Base-by-base conservation (phyloP, 768 basidiomycete genomes). In the Clitopilus hobsonii region DNA sequence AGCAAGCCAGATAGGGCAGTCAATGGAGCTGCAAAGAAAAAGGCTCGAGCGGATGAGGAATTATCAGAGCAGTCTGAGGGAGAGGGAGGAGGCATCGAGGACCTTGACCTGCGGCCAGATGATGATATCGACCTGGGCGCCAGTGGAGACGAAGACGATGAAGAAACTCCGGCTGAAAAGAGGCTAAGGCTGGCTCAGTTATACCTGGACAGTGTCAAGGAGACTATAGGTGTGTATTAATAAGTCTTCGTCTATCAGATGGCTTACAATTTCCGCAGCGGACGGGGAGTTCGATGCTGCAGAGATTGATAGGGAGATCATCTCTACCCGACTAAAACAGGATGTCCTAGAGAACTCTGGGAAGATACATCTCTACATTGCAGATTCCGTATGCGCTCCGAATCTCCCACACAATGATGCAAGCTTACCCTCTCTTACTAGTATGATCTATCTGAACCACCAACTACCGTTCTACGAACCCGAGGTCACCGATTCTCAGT, bases 211-310 rank as follows among this genome's bases (percentile, higher is more conserved):
- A 86, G 79, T 58, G 85, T 98, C 13, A 91, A 91, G 68, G 83
- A 87, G 56, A 83, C 80, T 30, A 69, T 95, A 25, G 79, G 87
- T 83, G 22, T 18, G 16, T n/a, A 3, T 11, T 11, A 14, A 36
- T 36, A 11, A 11, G n/a, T n/a, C n/a, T n/a, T n/a, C n/a, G n/a
- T n/a, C n/a, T n/a, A 36, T 36, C 32, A 11, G 3, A 11, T 45
- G 41, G 22, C 53, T 49, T 24, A n/a, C 3, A 24, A 51, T 10
- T 18, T 51, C 24, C 50, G 22, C 57, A 83, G 92, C 86, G 56
- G 94, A 94, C 23, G 91, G 89, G 28, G 94, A 94, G 58, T 94
- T 86, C 59, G 96, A 99, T 67, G 97, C 97, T 4, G 94, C 91
- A 1, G 95, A 98, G 61, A 86, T 98, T 24, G 97, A 99, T 76